A percentile compares a stretch with the other conserved stretches of the same genome.
Evolutionary conservation across 2,329 filamentous ascomycete species (phyloP).

Genomic region (Phaeophleospora eucalypticola): DNA sequence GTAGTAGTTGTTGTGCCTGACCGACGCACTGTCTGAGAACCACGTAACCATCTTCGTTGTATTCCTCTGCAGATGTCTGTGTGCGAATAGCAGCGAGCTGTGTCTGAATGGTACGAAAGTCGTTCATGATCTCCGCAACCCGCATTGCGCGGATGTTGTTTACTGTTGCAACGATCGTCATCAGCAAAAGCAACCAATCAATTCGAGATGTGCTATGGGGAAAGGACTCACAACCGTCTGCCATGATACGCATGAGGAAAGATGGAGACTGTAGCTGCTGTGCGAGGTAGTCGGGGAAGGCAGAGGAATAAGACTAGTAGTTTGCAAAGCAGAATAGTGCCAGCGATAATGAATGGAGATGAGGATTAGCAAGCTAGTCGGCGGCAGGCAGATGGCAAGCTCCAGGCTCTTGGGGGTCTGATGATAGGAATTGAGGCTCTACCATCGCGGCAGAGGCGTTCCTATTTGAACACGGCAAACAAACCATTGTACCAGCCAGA

Average conservation of each 20-base stretch:
- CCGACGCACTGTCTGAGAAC: slow-evolving; percentile 53
- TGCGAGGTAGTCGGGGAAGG: slow-evolving; percentile 3
- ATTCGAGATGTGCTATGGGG: too few relatives aligned
- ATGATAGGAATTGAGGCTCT: neutral
- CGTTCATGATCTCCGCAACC: slow-evolving; percentile 60
- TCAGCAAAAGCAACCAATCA: too few relatives aligned
- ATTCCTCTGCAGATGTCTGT: slow-evolving; percentile 51
- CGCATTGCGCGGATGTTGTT: slow-evolving; percentile 62
- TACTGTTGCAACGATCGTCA: slow-evolving; percentile 41
- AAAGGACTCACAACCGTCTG: slow-evolving; percentile 51
- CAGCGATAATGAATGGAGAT: neutral
- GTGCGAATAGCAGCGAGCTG: slow-evolving; percentile 55
- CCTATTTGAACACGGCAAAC: neutral
- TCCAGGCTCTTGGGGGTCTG: neutral
- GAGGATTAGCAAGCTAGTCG: neutral
- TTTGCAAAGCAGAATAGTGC: neutral
- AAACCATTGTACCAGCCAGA: neutral
- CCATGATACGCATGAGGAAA: slow-evolving; percentile 39
- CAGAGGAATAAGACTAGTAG: neutral
- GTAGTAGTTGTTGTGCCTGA: slow-evolving; percentile 53
- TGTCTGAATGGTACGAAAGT: slow-evolving; percentile 58
- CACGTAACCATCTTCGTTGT: slow-evolving; percentile 56
- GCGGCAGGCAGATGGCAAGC: slow-evolving; percentile 2
- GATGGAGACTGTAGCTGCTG: neutral
- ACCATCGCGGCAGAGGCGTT: neutral